A percentile compares a stretch with the other conserved stretches of the same genome.
Conservation (phyloP, 805 yeast genomes). For the Sugiyamaella qingdaonensis region DNA sequence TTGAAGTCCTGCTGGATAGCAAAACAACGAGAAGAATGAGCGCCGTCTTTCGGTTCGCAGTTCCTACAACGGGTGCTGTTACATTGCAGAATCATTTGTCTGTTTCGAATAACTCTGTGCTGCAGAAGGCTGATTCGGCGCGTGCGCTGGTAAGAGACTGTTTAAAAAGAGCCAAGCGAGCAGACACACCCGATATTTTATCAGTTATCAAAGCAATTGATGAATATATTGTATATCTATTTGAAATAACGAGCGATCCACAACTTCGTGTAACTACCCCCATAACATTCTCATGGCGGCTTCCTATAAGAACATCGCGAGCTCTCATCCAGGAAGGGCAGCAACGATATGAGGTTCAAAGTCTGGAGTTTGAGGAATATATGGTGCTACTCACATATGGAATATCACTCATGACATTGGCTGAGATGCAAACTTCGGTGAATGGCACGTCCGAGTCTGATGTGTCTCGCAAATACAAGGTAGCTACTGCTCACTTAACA, state of each 20-base stretch:
- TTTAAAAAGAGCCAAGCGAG: conserved; percentile 29
- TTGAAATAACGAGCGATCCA: conserved; percentile 20
- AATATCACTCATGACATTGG: conserved; percentile 18
- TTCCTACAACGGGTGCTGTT: conserved; percentile 30
- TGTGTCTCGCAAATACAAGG: conserved; percentile 20
- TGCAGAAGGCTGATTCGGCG: conserved; percentile 27
- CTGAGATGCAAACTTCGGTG: neutral
- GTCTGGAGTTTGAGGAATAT: conserved; percentile 23
- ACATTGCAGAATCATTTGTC: conserved; percentile 21
- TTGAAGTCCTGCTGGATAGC: neutral
- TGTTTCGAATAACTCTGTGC: conserved; percentile 20
- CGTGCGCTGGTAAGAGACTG: conserved; percentile 29
- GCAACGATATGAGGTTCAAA: conserved; percentile 11
- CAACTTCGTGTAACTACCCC: neutral
- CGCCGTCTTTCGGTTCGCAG: conserved; percentile 22
- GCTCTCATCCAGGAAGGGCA: conserved; percentile 15
- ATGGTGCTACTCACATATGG: conserved; percentile 24
- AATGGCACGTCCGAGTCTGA: conserved; percentile 8
- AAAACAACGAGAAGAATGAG: conserved; percentile 15
- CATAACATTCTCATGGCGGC: conserved; percentile 26
- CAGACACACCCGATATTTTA: conserved; percentile 22
- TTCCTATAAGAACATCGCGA: conserved; percentile 21
- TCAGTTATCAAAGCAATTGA: conserved; percentile 27
- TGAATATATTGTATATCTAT: conserved; percentile 25
- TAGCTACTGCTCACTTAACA: conserved; percentile 27